Evolutionary conservation across 2,329 filamentous ascomycete genomes (phyloP).

Genomic region (Ophiobolus disseminans): DNA sequence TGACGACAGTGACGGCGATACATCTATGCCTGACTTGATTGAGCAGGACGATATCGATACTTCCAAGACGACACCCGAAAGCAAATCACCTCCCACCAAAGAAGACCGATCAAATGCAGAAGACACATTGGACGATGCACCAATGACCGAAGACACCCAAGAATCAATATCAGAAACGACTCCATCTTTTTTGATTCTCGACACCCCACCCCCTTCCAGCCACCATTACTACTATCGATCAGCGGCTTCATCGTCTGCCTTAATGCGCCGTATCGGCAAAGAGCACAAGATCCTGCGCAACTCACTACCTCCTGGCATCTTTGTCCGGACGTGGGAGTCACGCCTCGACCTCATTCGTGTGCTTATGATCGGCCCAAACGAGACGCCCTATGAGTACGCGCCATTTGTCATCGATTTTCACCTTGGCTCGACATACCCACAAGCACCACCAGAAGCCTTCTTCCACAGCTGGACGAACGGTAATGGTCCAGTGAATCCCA

Average conservation of each 20-base stretch:
- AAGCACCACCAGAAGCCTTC: constrained; percentile 60
- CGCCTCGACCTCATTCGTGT: constrained; percentile 65
- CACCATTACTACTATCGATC: constrained; percentile 50
- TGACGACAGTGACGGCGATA: constrained; percentile 36
- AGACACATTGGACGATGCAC: constrained; percentile 5
- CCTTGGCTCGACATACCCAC: constrained; percentile 59
- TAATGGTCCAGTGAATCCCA: constrained; percentile 64
- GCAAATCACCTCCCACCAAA: constrained; percentile 27
- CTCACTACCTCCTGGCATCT: constrained; percentile 63
- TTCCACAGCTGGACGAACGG: constrained; percentile 67
- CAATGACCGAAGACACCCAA: constrained; percentile 13
- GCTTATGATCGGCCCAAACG: constrained; percentile 64
- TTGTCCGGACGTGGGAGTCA: constrained; percentile 65
- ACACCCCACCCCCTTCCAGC: constrained; percentile 40
- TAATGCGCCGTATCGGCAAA: constrained; percentile 61
- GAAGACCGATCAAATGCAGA: constrained; percentile 24
- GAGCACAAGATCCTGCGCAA: constrained; percentile 65
- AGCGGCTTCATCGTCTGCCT: constrained; percentile 50
- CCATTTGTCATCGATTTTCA: constrained; percentile 68
- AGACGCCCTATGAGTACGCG: constrained; percentile 67
- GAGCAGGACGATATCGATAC: constrained; percentile 32
- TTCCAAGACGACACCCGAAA: constrained; percentile 46
- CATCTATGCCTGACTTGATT: constrained; percentile 40
- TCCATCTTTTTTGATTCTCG: constrained; percentile 45
- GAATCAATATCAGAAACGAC: constrained; percentile 14